Evolutionary conservation across 2,329 filamentous ascomycete genomes (phyloP).

Genomic region (Elsinoe necatrix): DNA sequence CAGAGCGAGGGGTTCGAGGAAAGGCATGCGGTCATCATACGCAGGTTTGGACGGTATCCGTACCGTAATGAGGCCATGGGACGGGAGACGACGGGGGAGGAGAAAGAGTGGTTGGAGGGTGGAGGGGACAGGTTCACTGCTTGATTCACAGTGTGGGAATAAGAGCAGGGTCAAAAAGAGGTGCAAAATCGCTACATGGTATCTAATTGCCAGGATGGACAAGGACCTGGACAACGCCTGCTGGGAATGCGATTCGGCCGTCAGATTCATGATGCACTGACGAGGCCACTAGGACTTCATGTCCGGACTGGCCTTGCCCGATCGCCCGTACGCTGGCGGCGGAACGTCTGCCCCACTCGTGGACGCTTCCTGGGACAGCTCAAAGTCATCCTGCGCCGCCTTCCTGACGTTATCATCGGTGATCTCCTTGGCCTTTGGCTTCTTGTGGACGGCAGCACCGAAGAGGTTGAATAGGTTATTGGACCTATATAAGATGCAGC

Average conservation of each 20-base stretch:
- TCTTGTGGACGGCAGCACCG: constrained; percentile 4
- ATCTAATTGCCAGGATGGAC: no score
- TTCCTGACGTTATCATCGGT: not conserved
- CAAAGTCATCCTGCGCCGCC: not conserved
- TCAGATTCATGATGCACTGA: not conserved
- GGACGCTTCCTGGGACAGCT: not conserved
- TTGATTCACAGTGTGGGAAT: not conserved
- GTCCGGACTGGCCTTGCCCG: not conserved
- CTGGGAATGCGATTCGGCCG: not conserved
- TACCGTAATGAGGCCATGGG: constrained; percentile 8
- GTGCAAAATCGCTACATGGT: no score
- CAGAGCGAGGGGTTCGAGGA: constrained; percentile 2
- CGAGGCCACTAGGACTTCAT: not conserved
- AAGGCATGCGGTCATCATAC: constrained; percentile 1
- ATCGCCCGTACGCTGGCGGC: not conserved
- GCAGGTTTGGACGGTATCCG: constrained; percentile 8
- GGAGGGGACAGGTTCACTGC: constrained; percentile 10
- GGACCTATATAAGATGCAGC: not conserved
- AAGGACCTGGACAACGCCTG: no score
- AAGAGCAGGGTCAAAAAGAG: no score
- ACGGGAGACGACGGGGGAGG: constrained; percentile 7
- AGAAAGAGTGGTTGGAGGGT: not conserved
- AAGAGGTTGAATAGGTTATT: constrained; percentile 4
- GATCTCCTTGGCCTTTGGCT: not conserved
- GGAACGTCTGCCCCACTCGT: not conserved